phyloP scores from a whole-genome alignment of 495 filamentous ascomycete species.

The Tuber microsphaerosporum region DNA sequence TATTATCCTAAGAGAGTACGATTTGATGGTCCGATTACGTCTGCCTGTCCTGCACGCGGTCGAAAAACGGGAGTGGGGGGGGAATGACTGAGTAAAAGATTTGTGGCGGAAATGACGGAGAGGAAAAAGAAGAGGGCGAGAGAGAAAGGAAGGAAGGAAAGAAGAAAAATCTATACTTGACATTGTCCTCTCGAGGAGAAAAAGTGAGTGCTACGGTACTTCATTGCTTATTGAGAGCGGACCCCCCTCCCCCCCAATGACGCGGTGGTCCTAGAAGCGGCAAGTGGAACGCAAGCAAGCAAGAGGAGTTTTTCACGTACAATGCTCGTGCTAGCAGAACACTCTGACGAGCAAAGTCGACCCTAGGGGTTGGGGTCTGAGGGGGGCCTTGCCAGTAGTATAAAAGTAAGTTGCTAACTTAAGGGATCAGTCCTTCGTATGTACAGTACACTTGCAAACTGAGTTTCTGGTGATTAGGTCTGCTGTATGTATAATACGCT shows the following conservation, averaged over 20 bases:
- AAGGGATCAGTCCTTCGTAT: too few relatives aligned
- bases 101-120: neutral
- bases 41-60: neutral
- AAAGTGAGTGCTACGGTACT: neutral
- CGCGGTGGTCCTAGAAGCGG: neutral
- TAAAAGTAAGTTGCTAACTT: neutral
- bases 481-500: neutral
- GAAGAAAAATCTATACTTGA: neutral
- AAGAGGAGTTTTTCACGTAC: neutral
- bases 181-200: neutral
- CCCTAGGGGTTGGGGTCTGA: neutral
- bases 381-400: neutral
- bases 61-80: neutral
- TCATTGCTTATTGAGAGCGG: neutral
- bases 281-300: neutral
- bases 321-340: neutral
- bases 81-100: neutral
- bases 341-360: neutral
- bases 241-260: neutral
- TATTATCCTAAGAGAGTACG: neutral
- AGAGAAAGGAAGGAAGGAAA: neutral
- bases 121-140: neutral
- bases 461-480: neutral
- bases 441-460: neutral
- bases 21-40: neutral